Base-by-base conservation (phyloP, 495 filamentous ascomycete species). In the Aspergillus panamensis region DNA sequence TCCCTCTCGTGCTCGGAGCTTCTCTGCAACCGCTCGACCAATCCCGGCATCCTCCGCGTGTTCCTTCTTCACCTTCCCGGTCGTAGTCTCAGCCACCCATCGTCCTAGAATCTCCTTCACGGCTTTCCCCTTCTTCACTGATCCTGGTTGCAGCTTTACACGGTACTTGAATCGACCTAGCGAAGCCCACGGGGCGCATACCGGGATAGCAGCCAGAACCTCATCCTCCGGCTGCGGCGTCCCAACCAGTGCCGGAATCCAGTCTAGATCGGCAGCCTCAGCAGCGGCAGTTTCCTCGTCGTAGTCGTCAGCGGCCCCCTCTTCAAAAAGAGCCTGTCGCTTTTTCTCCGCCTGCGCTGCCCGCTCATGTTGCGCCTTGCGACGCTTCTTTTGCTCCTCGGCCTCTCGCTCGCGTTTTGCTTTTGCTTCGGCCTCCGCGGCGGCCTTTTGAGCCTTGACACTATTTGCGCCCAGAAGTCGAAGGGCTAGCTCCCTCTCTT, bases 71-170 rank as follows among this genome's bases (percentile, higher is more conserved):
- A 77, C 74, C 51, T 80, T 76, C 8, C 75, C 73, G 3, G 68
- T 69, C 1, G 76, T 77, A 1, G 79, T 75, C 57, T 87, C 79
- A 10, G 67, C 66, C 8, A 80, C 69, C 92, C 94, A 97, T 48
- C 80, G 80, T 37, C 82, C 81, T 16, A 96, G 66, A 40, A 97
- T 88, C 72, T 96, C 92, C 73, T 89, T 89, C 21, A 96, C 84
- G 14, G 93, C 94, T 69, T 96, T 98, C 2, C 93, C 92, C 74
- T 96, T 95, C 80, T 98, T 98, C 63, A 85, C 80, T 3, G 83
- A 64, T 3, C 94, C 94, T 0, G 94, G 94, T 74, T 97, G 94
- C 60, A 98, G 62, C 77, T 97, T 98, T 17, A 83, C 88, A 66
- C 91, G 89, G 75, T 96, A 97, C 73, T 95, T 96, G 63, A 87